phyloP scores from a whole-genome alignment of 352 stramenopile genomes.

The Phytophthora meadii region DNA sequence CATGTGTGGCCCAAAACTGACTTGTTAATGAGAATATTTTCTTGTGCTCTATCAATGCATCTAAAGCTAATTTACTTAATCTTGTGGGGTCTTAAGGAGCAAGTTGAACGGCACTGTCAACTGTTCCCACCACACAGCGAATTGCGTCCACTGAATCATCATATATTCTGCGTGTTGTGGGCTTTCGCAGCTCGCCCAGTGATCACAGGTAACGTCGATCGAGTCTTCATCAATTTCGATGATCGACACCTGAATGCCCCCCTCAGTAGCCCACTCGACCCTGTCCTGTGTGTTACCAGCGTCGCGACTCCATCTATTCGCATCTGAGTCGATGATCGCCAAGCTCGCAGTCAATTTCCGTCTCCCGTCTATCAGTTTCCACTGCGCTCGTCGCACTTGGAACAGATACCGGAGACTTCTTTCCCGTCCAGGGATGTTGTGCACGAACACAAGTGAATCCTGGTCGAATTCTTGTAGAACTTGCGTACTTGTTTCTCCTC shows the following conservation, averaged over 20 bases:
- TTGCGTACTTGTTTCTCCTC: constrained; percentile 20
- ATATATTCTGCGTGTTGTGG: constrained; percentile 51
- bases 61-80: too few relatives aligned
- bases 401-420: constrained; percentile 24
- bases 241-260: constrained; percentile 37
- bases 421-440: constrained; percentile 25
- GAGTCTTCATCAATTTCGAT: constrained; percentile 33
- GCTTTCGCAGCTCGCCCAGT: constrained; percentile 41
- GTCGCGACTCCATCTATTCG: constrained; percentile 35
- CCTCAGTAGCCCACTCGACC: constrained; percentile 39
- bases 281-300: constrained; percentile 23
- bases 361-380: constrained; percentile 15
- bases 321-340: constrained; percentile 31
- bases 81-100: constrained; percentile 58
- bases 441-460: constrained; percentile 35
- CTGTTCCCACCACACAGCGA: constrained; percentile 66
- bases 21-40: too few relatives aligned
- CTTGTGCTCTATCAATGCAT: too few relatives aligned
- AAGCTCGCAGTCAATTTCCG: constrained; percentile 30
- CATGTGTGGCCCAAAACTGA: too few relatives aligned
- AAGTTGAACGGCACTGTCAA: constrained; percentile 68
- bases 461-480: constrained; percentile 38
- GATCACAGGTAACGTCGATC: constrained; percentile 38
- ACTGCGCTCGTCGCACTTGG: constrained; percentile 28
- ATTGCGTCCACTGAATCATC: constrained; percentile 58